These are phyloP conservation scores for Adansonia digitata DNA, from an alignment of 345 rosid species.

Conservation along the genomic window DNA sequence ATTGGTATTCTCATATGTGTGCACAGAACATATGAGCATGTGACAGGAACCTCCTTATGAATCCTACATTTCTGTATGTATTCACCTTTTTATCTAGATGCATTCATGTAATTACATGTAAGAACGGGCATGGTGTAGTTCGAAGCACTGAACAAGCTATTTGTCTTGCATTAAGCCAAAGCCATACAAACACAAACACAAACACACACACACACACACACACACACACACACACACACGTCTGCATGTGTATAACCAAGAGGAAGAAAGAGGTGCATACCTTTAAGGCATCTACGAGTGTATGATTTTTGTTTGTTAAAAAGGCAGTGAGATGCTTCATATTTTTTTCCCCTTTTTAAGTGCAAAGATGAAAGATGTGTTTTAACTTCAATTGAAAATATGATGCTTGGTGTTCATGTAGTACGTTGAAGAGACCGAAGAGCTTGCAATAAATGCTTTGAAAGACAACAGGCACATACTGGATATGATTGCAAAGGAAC, in stretches of 20 bases:
- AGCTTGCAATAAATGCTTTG: slow-evolving; percentile 82
- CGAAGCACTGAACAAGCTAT: background rate
- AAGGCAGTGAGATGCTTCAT: background rate
- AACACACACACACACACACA: background rate
- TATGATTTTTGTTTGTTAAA: background rate
- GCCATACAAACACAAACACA: no score
- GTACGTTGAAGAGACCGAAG: slow-evolving; percentile 94
- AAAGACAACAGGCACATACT: slow-evolving; percentile 62
- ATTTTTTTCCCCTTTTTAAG: background rate
- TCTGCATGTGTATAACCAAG: background rate
- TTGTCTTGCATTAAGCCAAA: background rate
- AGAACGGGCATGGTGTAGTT: background rate
- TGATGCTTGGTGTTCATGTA: slow-evolving; percentile 36
- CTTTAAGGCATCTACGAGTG: background rate
- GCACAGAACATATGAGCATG: background rate
- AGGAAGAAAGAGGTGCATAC: background rate
- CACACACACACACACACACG: background rate
- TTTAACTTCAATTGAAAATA: background rate
- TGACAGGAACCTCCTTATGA: background rate
- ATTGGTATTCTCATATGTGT: background rate
- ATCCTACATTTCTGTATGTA: background rate
- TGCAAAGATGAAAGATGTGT: background rate
- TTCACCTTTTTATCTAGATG: background rate
- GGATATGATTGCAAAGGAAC: slow-evolving; percentile 61
- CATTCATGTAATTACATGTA: background rate